phyloP scores from a whole-genome alignment of 371 early-diverging fungal species.

The Sporodiniella umbellata region DNA sequence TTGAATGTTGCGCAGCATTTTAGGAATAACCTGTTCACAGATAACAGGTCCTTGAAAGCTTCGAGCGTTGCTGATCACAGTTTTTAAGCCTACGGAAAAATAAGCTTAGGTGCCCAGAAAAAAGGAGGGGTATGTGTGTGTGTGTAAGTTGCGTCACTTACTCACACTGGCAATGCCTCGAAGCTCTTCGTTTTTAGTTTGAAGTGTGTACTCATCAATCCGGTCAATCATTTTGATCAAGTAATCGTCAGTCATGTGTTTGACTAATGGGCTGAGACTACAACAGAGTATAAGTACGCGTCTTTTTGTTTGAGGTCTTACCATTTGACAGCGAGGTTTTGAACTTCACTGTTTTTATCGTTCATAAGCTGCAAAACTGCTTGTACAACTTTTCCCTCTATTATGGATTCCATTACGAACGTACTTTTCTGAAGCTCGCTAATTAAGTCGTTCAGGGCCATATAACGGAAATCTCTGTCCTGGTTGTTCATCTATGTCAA shows the following conservation, averaged over 20 bases:
- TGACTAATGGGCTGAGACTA: slow-evolving; percentile 77
- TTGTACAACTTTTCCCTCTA: slow-evolving; percentile 62
- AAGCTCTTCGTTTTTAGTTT: slow-evolving; percentile 55
- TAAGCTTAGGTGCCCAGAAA: not conserved
- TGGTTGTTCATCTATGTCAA: slow-evolving; percentile 66
- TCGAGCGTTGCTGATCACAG: slow-evolving; percentile 70
- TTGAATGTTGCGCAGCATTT: slow-evolving; percentile 56
- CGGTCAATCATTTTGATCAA: slow-evolving; percentile 67
- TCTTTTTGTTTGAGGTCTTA: too few species aligned
- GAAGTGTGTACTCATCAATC: slow-evolving; percentile 55
- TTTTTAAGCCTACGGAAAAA: slow-evolving; percentile 57
- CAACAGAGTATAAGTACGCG: not conserved
- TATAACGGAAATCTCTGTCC: slow-evolving; percentile 92
- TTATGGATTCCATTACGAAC: slow-evolving; percentile 60
- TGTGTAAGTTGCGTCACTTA: slow-evolving; percentile 2
- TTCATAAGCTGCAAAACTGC: slow-evolving; percentile 75
- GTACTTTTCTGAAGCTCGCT: slow-evolving; percentile 64
- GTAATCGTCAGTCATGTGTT: slow-evolving; percentile 65
- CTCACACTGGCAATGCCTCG: slow-evolving; percentile 83
- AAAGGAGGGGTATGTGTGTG: not conserved
- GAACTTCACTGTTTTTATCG: slow-evolving; percentile 90
- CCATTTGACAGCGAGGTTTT: slow-evolving; percentile 91
- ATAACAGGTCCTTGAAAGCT: slow-evolving; percentile 46
- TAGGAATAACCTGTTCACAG: slow-evolving; percentile 60
- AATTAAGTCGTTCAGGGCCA: slow-evolving; percentile 89